Evolutionary conservation across 2,329 filamentous ascomycete species (phyloP).

Genomic region (Sporothrix schenckii): DNA sequence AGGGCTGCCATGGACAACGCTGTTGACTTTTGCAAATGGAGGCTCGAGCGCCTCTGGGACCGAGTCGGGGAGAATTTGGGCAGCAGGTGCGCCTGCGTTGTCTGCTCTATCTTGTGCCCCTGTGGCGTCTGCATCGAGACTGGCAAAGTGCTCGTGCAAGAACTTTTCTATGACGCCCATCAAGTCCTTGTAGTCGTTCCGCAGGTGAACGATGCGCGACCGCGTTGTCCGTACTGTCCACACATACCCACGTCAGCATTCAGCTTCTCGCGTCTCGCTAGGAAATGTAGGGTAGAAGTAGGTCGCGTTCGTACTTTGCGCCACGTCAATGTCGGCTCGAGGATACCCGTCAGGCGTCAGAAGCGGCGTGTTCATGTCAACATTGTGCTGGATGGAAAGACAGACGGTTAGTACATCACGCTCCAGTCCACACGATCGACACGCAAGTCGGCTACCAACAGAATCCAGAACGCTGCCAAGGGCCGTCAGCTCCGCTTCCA

Average conservation of each 20-base stretch:
- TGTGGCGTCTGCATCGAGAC: slow-evolving; percentile 53
- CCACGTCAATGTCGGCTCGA: slow-evolving; percentile 88
- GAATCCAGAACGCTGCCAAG: slow-evolving; percentile 86
- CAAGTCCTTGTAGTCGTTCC: slow-evolving; percentile 90
- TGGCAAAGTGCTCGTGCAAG: slow-evolving; percentile 90
- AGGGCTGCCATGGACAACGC: slow-evolving; percentile 74
- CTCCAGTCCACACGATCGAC: slow-evolving; percentile 30
- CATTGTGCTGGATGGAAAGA: slow-evolving; percentile 72
- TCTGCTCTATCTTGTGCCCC: slow-evolving; percentile 39
- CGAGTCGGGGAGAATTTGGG: slow-evolving; percentile 41
- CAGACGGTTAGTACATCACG: neutral
- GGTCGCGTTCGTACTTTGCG: slow-evolving; percentile 69
- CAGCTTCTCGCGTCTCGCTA: neutral
- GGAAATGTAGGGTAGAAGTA: neutral
- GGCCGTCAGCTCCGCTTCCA: slow-evolving; percentile 85
- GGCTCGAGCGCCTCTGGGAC: slow-evolving; percentile 44
- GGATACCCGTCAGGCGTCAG: slow-evolving; percentile 91
- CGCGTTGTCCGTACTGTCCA: slow-evolving; percentile 85
- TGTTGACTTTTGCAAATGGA: slow-evolving; percentile 89
- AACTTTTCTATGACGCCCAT: slow-evolving; percentile 82
- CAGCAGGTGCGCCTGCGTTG: slow-evolving; percentile 27
- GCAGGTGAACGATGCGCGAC: slow-evolving; percentile 82
- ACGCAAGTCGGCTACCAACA: slow-evolving; percentile 49
- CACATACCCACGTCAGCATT: slow-evolving; percentile 33
- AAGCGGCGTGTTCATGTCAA: slow-evolving; percentile 87